Conservation (phyloP, 768 basidiomycete genomes). For the Boletus subcaerulescens region DNA sequence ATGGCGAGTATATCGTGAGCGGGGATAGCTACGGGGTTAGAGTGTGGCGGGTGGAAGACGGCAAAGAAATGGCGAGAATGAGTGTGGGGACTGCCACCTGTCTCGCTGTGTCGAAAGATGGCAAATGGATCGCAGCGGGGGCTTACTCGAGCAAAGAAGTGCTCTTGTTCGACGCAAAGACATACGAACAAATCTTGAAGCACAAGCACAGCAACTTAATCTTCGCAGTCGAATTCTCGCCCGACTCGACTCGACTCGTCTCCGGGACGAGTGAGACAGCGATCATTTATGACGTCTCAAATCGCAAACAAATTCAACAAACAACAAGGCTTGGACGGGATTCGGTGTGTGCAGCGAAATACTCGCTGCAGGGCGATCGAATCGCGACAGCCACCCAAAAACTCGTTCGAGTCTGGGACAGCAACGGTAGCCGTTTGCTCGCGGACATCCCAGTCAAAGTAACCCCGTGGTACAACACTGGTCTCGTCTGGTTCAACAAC, state of each 20-base stretch:
- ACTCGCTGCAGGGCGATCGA: too few species aligned
- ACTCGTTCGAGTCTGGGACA: too few species aligned
- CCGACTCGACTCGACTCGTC: neutral
- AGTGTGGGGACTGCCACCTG: neutral
- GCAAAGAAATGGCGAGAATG: neutral
- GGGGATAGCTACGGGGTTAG: neutral
- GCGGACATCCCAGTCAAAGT: neutral
- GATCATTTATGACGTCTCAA: too few species aligned
- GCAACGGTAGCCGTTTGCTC: conserved; percentile 5
- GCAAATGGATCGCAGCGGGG: neutral
- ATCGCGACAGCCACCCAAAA: too few species aligned
- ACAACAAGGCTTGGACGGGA: neutral
- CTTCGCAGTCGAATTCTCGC: neutral
- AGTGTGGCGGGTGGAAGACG: neutral
- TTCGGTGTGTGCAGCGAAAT: neutral
- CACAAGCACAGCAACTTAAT: neutral
- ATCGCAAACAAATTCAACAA: neutral
- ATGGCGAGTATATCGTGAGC: neutral
- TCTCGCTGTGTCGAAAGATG: neutral
- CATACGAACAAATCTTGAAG: neutral
- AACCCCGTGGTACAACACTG: too few species aligned
- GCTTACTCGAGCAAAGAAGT: neutral
- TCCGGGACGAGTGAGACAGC: too few species aligned
- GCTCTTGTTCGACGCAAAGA: too few species aligned
- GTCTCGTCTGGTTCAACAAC: too few species aligned